Percentiles rank a stretch among this genome's conserved stretches.
These are phyloP conservation scores for Pleurotus pulmonarius DNA, from an alignment of 768 basidiomycete species.

Conservation along the genomic window DNA sequence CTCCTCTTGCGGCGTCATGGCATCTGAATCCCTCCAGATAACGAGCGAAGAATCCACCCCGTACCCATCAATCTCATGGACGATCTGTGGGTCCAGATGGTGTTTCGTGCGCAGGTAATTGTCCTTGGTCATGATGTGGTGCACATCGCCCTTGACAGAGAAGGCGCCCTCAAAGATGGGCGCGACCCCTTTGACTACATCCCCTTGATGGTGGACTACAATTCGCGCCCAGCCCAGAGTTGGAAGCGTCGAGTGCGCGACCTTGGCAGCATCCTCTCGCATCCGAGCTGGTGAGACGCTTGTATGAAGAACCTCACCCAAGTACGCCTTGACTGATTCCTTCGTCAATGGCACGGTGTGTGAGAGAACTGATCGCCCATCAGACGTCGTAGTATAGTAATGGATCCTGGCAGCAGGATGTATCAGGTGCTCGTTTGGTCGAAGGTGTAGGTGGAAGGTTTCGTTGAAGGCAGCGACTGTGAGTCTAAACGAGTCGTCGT, in stretches of 20 bases:
- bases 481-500: slow-evolving; percentile 70
- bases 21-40: slow-evolving; percentile 74
- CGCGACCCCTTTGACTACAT: slow-evolving; percentile 37
- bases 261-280: slow-evolving; percentile 61
- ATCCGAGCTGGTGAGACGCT: slow-evolving; percentile 46
- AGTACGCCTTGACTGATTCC: slow-evolving; percentile 63
- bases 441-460: slow-evolving; percentile 67
- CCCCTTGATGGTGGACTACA: slow-evolving; percentile 63
- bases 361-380: slow-evolving; percentile 46
- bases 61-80: slow-evolving; percentile 25
- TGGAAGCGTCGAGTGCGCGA: slow-evolving; percentile 35
- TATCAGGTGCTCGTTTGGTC: slow-evolving; percentile 74
- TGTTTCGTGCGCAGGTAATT: slow-evolving; percentile 66
- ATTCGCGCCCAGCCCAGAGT: slow-evolving; percentile 78
- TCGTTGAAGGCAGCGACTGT: slow-evolving; percentile 64
- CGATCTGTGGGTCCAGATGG: slow-evolving; percentile 49
- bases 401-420: slow-evolving; percentile 75
- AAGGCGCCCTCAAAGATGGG: slow-evolving; percentile 78
- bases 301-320: slow-evolving; percentile 71
- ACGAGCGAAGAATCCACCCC: slow-evolving; percentile 54
- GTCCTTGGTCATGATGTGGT: slow-evolving; percentile 69
- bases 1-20: slow-evolving; percentile 46
- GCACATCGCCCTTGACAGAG: slow-evolving; percentile 57
- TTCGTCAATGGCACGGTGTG: slow-evolving; percentile 61
- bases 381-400: slow-evolving; percentile 50